phyloP scores from a whole-genome alignment of 2,329 filamentous ascomycete species.

The Colletotrichum chrysophilum region DNA sequence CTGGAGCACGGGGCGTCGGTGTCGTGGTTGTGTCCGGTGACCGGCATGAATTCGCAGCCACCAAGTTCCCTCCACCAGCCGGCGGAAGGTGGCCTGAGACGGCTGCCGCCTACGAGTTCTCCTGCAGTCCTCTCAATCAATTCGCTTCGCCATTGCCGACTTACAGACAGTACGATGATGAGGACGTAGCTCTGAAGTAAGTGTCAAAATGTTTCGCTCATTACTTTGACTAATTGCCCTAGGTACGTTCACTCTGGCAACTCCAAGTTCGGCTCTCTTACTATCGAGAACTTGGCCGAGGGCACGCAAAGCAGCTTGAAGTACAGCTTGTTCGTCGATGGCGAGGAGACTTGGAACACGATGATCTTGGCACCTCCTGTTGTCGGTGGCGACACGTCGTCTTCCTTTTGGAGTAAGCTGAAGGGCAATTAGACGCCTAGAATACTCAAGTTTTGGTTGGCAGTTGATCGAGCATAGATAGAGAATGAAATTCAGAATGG shows the following conservation, averaged over 20 bases:
- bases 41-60: conserved; percentile 96
- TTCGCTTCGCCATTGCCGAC: conserved; percentile 89
- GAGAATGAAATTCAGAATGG: neutral
- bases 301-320: conserved; percentile 75
- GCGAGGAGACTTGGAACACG: conserved; percentile 76
- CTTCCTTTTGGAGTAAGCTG: conserved; percentile 54
- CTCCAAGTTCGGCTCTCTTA: conserved; percentile 85
- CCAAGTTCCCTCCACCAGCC: conserved; percentile 70
- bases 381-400: conserved; percentile 31
- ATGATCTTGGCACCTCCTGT: conserved; percentile 53
- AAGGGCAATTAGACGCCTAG: conserved; percentile 24
- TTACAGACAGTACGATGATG: conserved; percentile 80
- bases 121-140: conserved; percentile 88
- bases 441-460: neutral
- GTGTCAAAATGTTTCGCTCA: conserved; percentile 30
- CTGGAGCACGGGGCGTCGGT: conserved; percentile 75
- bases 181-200: conserved; percentile 86
- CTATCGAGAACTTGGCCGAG: conserved; percentile 72
- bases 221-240: conserved; percentile 24
- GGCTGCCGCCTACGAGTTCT: conserved; percentile 85
- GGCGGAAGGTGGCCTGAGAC: conserved; percentile 66
- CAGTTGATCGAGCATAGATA: neutral
- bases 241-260: conserved; percentile 84
- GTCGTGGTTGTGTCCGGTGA: conserved; percentile 89
- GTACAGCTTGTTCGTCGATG: conserved; percentile 85